Evolutionary conservation across 148 eudicot genomes (phyloP), one percentile per base, ranked within the genome.

Genomic region (Spergularia marina): DNA sequence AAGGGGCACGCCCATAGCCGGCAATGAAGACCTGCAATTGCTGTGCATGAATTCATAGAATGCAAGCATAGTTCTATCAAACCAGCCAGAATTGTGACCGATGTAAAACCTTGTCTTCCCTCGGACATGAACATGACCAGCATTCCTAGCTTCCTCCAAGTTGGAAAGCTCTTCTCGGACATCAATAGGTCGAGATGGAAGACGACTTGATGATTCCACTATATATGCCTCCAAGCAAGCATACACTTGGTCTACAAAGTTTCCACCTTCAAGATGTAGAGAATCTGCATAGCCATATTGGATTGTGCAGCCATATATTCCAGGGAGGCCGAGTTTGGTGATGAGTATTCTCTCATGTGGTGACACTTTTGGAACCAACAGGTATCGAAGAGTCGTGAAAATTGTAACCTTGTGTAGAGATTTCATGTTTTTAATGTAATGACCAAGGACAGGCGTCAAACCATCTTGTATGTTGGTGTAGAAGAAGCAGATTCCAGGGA

Each of bases 391-490:
- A 41, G 91, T 90, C 0, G 87, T 90, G 79, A 90, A 85, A 44
- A 90, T 74, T 4, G 88, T 83, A 47, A 88, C 85, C 68, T 82
- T 80, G 78, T 88, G 94, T 20, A 90, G 84, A 55, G 91, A 90
- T 75, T 78, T 86, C 84, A 83, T 83, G 81, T 87, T 88, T 65
- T 86, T 86, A 21, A 90, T 83, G 80, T 90, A 86, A 54, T 88
- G 94, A 13, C 90, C 87, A 15, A 88, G 84, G 70, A 90, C 75
- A 0, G 94, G 94, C 16, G 94, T 86, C 16, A 90, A 20, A 18
- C 94, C 94, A 49, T 88, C 90, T 84, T 88, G 91, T 63, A 85
- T 85, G 79, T 86, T 88, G 75, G 90, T 76, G 78, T 88, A 88
- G 81, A 88, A 90, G 80, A 90, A 85, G 86, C 91, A 83, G 6